These are phyloP conservation scores for Rosa persica DNA, from an alignment of 306 rosid genomes.

Conservation along the genomic window DNA sequence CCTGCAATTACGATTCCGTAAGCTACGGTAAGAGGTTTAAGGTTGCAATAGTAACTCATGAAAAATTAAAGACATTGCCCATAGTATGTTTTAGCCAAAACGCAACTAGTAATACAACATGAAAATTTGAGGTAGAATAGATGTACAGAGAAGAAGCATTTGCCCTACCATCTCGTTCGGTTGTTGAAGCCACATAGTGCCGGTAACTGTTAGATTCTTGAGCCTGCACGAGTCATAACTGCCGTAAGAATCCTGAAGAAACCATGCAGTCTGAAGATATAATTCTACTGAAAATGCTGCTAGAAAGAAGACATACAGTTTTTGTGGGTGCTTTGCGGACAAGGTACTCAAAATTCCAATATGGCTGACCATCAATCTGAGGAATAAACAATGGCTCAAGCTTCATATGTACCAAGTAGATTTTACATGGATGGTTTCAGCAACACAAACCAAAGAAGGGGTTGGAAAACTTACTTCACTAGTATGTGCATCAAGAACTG, in stretches of 20 bases:
- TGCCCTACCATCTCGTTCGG: conserved; percentile 82
- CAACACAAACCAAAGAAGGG: neutral
- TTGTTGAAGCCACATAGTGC: conserved; percentile 81
- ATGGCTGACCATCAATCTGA: conserved; percentile 85
- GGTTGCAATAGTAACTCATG: conserved; percentile 13
- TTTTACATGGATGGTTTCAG: neutral
- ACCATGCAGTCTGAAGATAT: conserved; percentile 15
- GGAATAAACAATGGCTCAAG: conserved; percentile 26
- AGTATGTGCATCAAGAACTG: conserved; percentile 85
- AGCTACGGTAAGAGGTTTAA: conserved; percentile 19
- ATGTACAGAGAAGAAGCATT: neutral
- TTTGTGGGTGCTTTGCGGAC: conserved; percentile 89
- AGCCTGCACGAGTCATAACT: conserved; percentile 46
- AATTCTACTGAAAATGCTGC: conserved; percentile 3
- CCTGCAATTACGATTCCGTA: conserved; percentile 50
- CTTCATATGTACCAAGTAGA: conserved; percentile 8
- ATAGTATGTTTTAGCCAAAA: neutral
- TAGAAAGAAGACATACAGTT: conserved; percentile 40
- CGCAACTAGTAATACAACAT: neutral
- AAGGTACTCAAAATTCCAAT: conserved; percentile 90
- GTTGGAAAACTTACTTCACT: conserved; percentile 56
- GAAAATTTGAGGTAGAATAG: neutral
- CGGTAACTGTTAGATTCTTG: conserved; percentile 59
- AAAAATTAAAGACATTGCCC: neutral
- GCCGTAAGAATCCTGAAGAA: conserved; percentile 30